Percentiles rank a stretch among this genome's conserved stretches.
Conservation (phyloP, 2,329 filamentous ascomycete genomes). For the Cephalotrichum gorgonifer region DNA sequence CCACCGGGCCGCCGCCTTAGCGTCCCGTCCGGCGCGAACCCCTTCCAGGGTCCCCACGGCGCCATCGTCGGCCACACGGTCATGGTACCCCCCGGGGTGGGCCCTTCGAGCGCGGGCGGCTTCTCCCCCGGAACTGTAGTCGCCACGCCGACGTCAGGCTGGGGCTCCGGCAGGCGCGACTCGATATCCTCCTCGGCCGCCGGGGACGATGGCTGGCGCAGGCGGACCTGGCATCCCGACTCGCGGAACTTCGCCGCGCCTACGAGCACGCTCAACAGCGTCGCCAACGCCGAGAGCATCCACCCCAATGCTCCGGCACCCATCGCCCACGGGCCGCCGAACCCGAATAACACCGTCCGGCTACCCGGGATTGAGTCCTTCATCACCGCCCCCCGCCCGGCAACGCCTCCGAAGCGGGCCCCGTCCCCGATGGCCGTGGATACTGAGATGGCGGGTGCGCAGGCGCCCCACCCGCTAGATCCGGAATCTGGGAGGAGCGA, state of each 20-base stretch:
- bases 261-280: constrained; percentile 60
- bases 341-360: constrained; percentile 50
- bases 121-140: constrained; percentile 42
- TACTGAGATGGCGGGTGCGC: constrained; percentile 17
- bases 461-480: background rate
- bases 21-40: constrained; percentile 65
- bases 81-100: constrained; percentile 40
- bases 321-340: constrained; percentile 20
- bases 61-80: constrained; percentile 44
- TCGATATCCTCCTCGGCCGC: constrained; percentile 39
- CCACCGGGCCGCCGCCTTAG: constrained; percentile 68
- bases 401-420: constrained; percentile 52
- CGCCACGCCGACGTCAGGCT: constrained; percentile 35
- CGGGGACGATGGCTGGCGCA: constrained; percentile 66
- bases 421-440: constrained; percentile 75
- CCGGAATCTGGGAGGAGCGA: constrained; percentile 38
- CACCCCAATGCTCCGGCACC: constrained; percentile 32
- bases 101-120: constrained; percentile 43
- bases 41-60: constrained; percentile 58
- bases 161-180: constrained; percentile 51
- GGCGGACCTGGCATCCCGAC: constrained; percentile 86
- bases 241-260: constrained; percentile 54
- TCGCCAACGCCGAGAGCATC: constrained; percentile 57
- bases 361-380: constrained; percentile 91
- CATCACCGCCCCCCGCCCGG: constrained; percentile 58